phyloP scores from a whole-genome alignment of 768 basidiomycete species.

The Podaxis sp. region DNA sequence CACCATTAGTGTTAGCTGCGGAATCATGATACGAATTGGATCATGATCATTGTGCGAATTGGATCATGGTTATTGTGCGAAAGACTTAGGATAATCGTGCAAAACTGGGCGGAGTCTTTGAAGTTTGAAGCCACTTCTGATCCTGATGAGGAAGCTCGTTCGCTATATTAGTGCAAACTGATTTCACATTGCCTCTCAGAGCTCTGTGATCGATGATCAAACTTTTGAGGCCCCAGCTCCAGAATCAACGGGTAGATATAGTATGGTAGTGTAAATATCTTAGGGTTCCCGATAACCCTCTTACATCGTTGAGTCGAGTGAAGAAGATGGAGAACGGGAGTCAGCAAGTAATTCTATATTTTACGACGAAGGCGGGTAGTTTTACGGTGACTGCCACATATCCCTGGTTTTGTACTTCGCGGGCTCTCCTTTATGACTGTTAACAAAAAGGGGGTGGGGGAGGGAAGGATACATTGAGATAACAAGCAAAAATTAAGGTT shows the following conservation, averaged over 20 bases:
- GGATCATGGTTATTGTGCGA: background rate
- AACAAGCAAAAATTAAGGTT: background rate
- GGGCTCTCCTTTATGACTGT: background rate
- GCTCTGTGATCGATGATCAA: too few relatives aligned
- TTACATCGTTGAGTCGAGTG: too few relatives aligned
- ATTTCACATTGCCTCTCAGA: background rate
- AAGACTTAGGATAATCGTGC: background rate
- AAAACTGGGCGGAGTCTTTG: background rate
- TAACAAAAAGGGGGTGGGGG: background rate
- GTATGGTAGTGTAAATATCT: too few relatives aligned
- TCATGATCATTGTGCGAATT: background rate
- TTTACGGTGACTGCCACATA: background rate
- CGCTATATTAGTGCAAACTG: background rate
- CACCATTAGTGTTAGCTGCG: background rate
- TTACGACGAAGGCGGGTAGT: too few relatives aligned
- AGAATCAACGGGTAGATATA: too few relatives aligned
- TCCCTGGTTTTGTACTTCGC: background rate
- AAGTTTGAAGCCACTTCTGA: background rate
- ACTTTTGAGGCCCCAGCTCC: too few relatives aligned
- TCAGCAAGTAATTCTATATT: too few relatives aligned
- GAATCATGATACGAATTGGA: background rate
- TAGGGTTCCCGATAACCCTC: too few relatives aligned
- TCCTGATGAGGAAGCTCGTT: background rate
- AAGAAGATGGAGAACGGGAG: too few relatives aligned
- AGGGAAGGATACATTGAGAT: background rate